Conservation (phyloP, 129 eudicot genomes). For the Dittrichia graveolens region DNA sequence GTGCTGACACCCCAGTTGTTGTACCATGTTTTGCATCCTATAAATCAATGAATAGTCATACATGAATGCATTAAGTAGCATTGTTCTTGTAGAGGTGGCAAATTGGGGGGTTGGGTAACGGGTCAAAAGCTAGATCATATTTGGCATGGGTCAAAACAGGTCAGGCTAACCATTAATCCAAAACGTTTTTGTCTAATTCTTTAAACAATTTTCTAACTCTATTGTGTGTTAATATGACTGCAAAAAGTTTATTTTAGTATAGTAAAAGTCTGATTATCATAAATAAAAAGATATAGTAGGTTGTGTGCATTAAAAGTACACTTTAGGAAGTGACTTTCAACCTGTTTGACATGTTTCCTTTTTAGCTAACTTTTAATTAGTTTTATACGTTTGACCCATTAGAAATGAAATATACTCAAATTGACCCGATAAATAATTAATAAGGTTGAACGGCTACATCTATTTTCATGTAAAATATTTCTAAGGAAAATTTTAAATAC, state of each 20-base stretch:
- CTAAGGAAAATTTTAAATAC: neutral
- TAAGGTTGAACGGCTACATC: no score
- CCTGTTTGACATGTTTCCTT: neutral
- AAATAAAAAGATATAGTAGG: neutral
- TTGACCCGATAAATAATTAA: neutral
- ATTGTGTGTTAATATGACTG: neutral
- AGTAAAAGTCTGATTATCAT: neutral
- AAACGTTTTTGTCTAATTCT: neutral
- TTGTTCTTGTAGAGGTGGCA: neutral
- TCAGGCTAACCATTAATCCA: neutral
- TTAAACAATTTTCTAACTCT: neutral
- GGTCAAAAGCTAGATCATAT: neutral
- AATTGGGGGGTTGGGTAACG: neutral
- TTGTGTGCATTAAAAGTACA: neutral
- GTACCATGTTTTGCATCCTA: conserved; percentile 83
- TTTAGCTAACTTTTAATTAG: no score
- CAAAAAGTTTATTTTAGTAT: neutral
- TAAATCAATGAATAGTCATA: conserved; percentile 11
- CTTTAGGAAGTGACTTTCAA: neutral
- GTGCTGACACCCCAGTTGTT: conserved; percentile 75
- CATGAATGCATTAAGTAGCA: neutral
- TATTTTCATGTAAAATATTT: no score
- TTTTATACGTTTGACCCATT: neutral
- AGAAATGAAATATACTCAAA: neutral
- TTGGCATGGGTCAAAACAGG: neutral